Percentiles rank a stretch among this genome's conserved stretches.
Conservation (phyloP, 1,284 basidiomycete species). For the Austroboletus niveus region DNA sequence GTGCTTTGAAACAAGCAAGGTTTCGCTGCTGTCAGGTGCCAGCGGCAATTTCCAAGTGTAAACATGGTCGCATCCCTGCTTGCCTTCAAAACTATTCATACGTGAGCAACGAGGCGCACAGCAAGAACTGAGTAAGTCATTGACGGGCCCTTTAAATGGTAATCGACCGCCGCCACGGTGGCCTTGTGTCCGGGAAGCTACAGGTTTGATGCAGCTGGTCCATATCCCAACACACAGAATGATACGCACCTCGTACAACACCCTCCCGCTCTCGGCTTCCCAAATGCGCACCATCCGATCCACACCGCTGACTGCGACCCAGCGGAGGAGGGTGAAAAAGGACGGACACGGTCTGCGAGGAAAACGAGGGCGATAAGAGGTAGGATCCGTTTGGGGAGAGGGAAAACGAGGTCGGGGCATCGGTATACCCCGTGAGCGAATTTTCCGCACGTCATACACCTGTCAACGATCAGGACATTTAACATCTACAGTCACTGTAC, state of each 20-base stretch:
- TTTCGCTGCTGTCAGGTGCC: too few relatives aligned
- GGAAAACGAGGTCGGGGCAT: slow-evolving; percentile 86
- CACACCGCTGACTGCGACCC: slow-evolving; percentile 78
- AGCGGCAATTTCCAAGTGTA: neutral
- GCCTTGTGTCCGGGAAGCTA: slow-evolving; percentile 93
- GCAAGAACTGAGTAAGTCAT: slow-evolving; percentile 39
- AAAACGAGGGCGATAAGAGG: slow-evolving; percentile 85
- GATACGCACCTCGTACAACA: slow-evolving; percentile 75
- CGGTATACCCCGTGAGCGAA: slow-evolving; percentile 76
- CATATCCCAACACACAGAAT: neutral
- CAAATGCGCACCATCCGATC: slow-evolving; percentile 89
- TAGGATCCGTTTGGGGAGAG: slow-evolving; percentile 85
- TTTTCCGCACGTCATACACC: slow-evolving; percentile 86
- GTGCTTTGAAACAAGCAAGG: too few relatives aligned
- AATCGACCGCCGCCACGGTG: slow-evolving; percentile 87
- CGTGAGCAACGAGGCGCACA: slow-evolving; percentile 2
- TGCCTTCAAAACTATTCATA: slow-evolving; percentile 66
- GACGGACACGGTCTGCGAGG: slow-evolving; percentile 84
- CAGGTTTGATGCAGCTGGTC: neutral
- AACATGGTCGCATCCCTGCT: slow-evolving; percentile 86
- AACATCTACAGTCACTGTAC: too few relatives aligned
- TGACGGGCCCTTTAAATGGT: slow-evolving; percentile 89
- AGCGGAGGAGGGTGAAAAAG: slow-evolving; percentile 81
- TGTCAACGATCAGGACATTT: slow-evolving; percentile 26
- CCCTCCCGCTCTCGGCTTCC: slow-evolving; percentile 85